Evolutionary conservation across 106 monocot genomes (phyloP), one percentile per base, ranked within the genome.

Genomic region (Allium fistulosum): DNA sequence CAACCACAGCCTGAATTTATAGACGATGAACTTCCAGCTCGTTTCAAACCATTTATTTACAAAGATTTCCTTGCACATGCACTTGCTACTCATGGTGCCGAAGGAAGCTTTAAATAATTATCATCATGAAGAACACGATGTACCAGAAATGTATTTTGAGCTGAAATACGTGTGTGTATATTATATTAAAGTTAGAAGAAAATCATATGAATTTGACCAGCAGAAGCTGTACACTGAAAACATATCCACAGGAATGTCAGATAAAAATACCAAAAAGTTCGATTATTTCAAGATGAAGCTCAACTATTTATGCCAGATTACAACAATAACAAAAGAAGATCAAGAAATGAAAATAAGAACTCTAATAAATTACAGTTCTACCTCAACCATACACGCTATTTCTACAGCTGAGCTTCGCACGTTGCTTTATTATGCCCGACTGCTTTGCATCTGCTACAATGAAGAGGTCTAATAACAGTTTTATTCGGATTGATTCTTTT

Each of bases 361-460:
- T 37, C 4, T 37, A 0, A 37, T 5, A 37, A 37, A 37, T 37
- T 37, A 37, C 37, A 37, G 5, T 37, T 37, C 37, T 37, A 37
- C 5, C 37, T 2, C 37, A 37, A 37, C 37, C 37, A 67, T 11
- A 67, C 15, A 53, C 51, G 26, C 26, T 47, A 26, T 22, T 53
- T 27, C 73, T 70, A 82, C 5, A 87, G 60, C 69, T 80, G 27
- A 27, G 77, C 80, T 63, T 88, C 86, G 17, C 94, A 94, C 27
- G 90, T 94, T 46, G 90, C 90, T 72, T 88, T 91, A 45, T 94
- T 94, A 73, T 94, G 94, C n/a, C 94, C 94, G 14, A 81, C 77
- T 58, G 64, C 67, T 63, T 88, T 94, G 83, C 94, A 94, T 74
- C 90, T 74, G 65, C 90, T 90, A 68, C 94, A 94, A 11, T 79